Evolutionary conservation across 2,329 filamentous ascomycete genomes (phyloP).

Genomic region (Nigrospora sphaerica): DNA sequence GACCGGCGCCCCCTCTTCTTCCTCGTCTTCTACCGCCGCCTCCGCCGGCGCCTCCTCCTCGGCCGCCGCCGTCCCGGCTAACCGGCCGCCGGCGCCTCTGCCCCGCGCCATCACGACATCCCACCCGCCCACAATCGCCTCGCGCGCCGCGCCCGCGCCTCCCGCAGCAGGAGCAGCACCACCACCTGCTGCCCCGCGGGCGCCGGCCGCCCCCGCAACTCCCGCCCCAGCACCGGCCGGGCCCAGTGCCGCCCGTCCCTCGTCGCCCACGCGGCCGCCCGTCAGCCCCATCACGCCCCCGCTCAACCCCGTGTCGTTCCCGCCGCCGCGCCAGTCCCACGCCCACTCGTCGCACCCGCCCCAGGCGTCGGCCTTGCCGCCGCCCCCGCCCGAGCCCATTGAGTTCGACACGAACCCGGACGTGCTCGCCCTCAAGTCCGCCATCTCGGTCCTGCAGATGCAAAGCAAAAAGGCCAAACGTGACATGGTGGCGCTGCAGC

Average conservation of each 20-base stretch:
- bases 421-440: conserved; percentile 76
- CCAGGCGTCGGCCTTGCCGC: conserved; percentile 11
- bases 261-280: conserved; percentile 41
- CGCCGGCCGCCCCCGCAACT: background rate
- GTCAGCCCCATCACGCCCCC: conserved; percentile 51
- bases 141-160: conserved; percentile 3
- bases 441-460: conserved; percentile 79
- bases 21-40: background rate
- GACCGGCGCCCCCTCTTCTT: background rate
- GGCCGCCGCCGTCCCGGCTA: background rate
- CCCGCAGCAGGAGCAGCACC: conserved; percentile 2
- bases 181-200: background rate
- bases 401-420: conserved; percentile 67
- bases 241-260: conserved; percentile 1
- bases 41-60: background rate
- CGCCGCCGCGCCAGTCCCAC: conserved; percentile 14
- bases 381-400: conserved; percentile 44
- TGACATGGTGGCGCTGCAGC: conserved; percentile 65
- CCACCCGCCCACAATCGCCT: background rate
- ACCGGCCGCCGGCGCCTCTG: background rate
- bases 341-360: conserved; percentile 15
- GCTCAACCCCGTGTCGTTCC: conserved; percentile 27
- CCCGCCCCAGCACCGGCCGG: background rate
- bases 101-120: background rate
- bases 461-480: conserved; percentile 71